phyloP scores from a whole-genome alignment of 1,284 basidiomycete species.

The Tausonia pullulans region DNA sequence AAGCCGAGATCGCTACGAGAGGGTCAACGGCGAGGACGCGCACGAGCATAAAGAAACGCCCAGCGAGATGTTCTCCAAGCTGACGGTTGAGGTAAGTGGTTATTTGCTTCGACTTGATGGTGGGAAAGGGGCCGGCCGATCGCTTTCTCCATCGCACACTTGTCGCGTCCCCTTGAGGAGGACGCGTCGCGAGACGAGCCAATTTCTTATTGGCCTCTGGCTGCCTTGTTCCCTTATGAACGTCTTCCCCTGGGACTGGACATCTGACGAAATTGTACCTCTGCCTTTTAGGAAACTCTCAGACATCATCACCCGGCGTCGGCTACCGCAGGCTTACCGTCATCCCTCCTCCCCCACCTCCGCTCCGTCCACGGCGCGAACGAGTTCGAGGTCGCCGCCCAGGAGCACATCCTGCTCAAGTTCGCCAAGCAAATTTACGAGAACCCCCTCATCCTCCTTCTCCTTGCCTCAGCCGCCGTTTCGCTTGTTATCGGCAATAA shows the following conservation, averaged over 20 bases:
- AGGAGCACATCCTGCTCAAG: conserved; percentile 70
- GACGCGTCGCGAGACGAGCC: too few relatives aligned
- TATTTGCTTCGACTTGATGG: too few relatives aligned
- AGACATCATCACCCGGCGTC: conserved; percentile 50
- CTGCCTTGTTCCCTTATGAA: background rate
- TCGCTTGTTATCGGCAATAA: conserved; percentile 84
- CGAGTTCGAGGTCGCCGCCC: conserved; percentile 78
- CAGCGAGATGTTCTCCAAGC: conserved; percentile 5
- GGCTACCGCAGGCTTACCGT: conserved; percentile 49
- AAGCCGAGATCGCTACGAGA: too few relatives aligned
- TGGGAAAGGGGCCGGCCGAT: too few relatives aligned
- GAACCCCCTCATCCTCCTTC: conserved; percentile 76
- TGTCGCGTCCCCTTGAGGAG: too few relatives aligned
- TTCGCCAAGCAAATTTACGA: conserved; percentile 78
- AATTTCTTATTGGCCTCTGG: background rate
- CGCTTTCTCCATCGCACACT: too few relatives aligned
- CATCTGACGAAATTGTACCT: too few relatives aligned
- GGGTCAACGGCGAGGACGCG: background rate
- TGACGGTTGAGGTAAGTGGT: conserved; percentile 5
- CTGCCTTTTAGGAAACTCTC: conserved; percentile 25
- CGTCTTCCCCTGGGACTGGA: background rate
- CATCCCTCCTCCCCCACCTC: conserved; percentile 53
- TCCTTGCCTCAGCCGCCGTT: conserved; percentile 76
- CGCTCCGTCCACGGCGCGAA: conserved; percentile 71
- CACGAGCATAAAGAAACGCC: conserved; percentile 3